A percentile compares a stretch with the other conserved stretches of the same genome.
Evolutionary conservation across 2,329 filamentous ascomycete genomes (phyloP).

Genomic region (Penicillium griseofulvum): DNA sequence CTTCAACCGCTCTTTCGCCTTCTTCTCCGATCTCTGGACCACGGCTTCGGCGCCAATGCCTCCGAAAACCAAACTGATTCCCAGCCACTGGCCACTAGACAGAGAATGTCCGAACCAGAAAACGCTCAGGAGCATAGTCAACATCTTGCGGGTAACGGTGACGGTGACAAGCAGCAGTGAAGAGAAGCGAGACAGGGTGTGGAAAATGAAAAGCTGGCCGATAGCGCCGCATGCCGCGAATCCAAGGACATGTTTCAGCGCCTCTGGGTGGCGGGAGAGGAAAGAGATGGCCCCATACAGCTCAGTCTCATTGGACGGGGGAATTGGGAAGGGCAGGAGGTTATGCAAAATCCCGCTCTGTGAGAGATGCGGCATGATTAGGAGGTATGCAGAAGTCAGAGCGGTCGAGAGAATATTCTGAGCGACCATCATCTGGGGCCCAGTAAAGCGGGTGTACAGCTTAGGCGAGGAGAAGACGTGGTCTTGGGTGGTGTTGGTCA

Average conservation of each 20-base stretch:
- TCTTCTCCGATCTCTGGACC: constrained; percentile 79
- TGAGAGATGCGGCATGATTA: constrained; percentile 77
- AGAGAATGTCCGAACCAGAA: constrained; percentile 90
- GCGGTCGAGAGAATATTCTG: constrained; percentile 85
- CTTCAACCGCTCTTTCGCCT: constrained; percentile 69
- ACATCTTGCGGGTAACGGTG: constrained; percentile 97
- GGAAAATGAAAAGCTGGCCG: constrained; percentile 96
- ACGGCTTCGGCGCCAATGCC: constrained; percentile 88
- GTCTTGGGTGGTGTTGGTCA: constrained; percentile 96
- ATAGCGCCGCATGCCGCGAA: constrained; percentile 89
- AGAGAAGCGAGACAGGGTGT: constrained; percentile 88
- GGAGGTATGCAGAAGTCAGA: constrained; percentile 72
- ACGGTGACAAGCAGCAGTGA: constrained; percentile 91
- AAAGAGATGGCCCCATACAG: constrained; percentile 76
- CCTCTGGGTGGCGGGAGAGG: constrained; percentile 72
- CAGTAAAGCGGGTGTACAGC: constrained; percentile 72
- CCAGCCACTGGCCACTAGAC: constrained; percentile 86
- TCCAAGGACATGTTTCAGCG: constrained; percentile 82
- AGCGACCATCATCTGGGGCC: constrained; percentile 99
- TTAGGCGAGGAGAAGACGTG: constrained; percentile 71
- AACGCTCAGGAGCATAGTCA: constrained; percentile 97
- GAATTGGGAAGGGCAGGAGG: constrained; percentile 63
- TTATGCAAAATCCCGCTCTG: constrained; percentile 63
- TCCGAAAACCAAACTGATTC: constrained; percentile 88
- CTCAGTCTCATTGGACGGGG: constrained; percentile 65